These are phyloP conservation scores for Volvariella volvacea DNA, from an alignment of 1,284 basidiomycete species.

Conservation along the genomic window DNA sequence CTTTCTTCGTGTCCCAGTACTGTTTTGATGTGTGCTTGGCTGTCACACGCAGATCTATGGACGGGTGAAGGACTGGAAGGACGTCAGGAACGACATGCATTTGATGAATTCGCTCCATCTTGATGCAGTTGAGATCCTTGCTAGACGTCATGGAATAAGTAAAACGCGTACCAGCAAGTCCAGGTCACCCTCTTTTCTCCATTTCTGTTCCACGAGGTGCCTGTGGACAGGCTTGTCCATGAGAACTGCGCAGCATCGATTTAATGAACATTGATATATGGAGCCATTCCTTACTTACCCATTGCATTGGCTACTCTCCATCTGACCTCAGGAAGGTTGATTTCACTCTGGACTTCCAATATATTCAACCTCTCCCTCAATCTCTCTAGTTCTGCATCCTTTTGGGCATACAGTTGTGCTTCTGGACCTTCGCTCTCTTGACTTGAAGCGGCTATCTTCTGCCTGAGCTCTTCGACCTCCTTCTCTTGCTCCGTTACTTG, in stretches of 20 bases:
- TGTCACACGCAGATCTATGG: slow-evolving; percentile 65
- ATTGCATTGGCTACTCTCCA: slow-evolving; percentile 74
- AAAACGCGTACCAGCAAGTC: slow-evolving; percentile 69
- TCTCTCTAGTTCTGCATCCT: slow-evolving; percentile 29
- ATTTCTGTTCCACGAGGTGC: slow-evolving; percentile 76
- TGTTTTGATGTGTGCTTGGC: slow-evolving; percentile 16
- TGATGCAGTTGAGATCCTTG: slow-evolving; percentile 8
- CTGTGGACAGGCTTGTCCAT: slow-evolving; percentile 67
- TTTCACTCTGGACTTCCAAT: slow-evolving; percentile 57
- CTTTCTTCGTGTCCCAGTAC: slow-evolving; percentile 27
- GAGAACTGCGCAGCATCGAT: slow-evolving; percentile 37
- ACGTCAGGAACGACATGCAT: slow-evolving; percentile 91
- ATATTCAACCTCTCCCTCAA: slow-evolving; percentile 39
- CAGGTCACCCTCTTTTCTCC: slow-evolving; percentile 79
- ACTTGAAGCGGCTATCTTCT: slow-evolving; percentile 21
- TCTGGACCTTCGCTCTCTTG: slow-evolving; percentile 13
- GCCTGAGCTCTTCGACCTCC: slow-evolving; percentile 18
- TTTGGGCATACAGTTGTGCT: slow-evolving; percentile 21
- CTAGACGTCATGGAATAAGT: neutral
- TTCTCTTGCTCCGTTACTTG: slow-evolving; percentile 22
- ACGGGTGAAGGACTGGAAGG: slow-evolving; percentile 66
- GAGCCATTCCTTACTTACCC: slow-evolving; percentile 47
- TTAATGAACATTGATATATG: slow-evolving; percentile 2
- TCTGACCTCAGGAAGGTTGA: slow-evolving; percentile 74
- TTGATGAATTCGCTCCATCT: slow-evolving; percentile 90